phyloP scores from a whole-genome alignment of 1,284 basidiomycete genomes.

The Ceratorhiza oryzae-sativae region DNA sequence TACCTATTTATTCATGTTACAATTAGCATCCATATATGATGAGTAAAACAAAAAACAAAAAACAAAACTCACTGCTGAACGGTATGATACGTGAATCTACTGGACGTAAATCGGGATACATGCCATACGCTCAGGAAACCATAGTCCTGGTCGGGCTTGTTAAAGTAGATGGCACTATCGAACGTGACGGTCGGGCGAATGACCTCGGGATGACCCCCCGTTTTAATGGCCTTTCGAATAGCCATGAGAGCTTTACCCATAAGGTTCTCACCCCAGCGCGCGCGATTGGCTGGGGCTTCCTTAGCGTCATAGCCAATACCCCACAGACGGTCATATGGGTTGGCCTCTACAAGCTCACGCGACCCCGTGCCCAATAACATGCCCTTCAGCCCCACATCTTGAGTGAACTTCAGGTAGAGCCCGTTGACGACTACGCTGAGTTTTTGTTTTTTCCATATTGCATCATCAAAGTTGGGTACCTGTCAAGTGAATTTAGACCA shows the following conservation, averaged over 20 bases:
- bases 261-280: slow-evolving; percentile 55
- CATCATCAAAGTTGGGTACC: slow-evolving; percentile 59
- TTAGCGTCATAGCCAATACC: slow-evolving; percentile 63
- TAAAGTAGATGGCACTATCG: slow-evolving; percentile 30
- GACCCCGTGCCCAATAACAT: slow-evolving; percentile 58
- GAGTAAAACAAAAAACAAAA: background rate
- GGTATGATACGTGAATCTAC: slow-evolving; percentile 35
- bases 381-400: slow-evolving; percentile 63
- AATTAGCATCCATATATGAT: too few relatives aligned
- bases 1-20: too few relatives aligned
- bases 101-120: slow-evolving; percentile 33
- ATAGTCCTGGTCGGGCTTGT: slow-evolving; percentile 36
- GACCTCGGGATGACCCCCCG: slow-evolving; percentile 26
- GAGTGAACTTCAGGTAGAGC: slow-evolving; percentile 67
- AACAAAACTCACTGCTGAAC: slow-evolving; percentile 30
- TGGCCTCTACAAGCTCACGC: slow-evolving; percentile 62
- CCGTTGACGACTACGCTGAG: slow-evolving; percentile 62
- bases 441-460: slow-evolving; percentile 56
- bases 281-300: slow-evolving; percentile 54
- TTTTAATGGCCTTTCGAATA: slow-evolving; percentile 45
- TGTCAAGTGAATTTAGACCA: background rate
- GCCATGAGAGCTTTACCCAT: slow-evolving; percentile 50
- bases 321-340: slow-evolving; percentile 61
- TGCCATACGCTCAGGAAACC: slow-evolving; percentile 33
- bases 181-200: slow-evolving; percentile 22